Conservation (phyloP, 352 stramenopile genomes). For the Phytophthora idaei region DNA sequence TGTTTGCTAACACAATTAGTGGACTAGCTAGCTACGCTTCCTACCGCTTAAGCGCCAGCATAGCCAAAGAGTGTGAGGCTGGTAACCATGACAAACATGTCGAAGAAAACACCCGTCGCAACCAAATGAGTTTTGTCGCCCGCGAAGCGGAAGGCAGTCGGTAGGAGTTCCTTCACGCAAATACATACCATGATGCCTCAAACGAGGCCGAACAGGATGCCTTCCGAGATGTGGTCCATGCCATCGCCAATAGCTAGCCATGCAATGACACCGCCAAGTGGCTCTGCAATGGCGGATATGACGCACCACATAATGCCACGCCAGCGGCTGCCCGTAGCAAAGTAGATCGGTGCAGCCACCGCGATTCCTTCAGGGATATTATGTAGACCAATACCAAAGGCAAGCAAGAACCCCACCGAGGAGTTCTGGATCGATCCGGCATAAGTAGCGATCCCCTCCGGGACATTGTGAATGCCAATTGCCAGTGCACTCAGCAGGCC, state of each 20-base stretch:
- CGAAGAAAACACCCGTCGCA: conserved; percentile 52
- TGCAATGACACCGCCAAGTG: conserved; percentile 81
- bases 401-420: conserved; percentile 85
- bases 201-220: conserved; percentile 91
- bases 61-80: conserved; percentile 89
- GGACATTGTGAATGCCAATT: conserved; percentile 97
- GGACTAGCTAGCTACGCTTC: neutral
- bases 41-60: conserved; percentile 47
- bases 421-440: conserved; percentile 89
- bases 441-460: conserved; percentile 96
- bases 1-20: neutral
- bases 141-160: conserved; percentile 91
- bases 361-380: conserved; percentile 97
- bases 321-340: conserved; percentile 91
- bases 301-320: conserved; percentile 94
- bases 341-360: conserved; percentile 96
- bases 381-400: conserved; percentile 94
- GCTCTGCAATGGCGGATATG: conserved; percentile 90
- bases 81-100: conserved; percentile 88
- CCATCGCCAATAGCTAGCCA: conserved; percentile 83
- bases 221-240: conserved; percentile 76
- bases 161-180: conserved; percentile 88
- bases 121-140: conserved; percentile 65
- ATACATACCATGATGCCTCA: conserved; percentile 96
- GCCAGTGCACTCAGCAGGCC: conserved; percentile 92